Conservation (phyloP, 305 asterid genomes). For the Solanum hybrid region DNA sequence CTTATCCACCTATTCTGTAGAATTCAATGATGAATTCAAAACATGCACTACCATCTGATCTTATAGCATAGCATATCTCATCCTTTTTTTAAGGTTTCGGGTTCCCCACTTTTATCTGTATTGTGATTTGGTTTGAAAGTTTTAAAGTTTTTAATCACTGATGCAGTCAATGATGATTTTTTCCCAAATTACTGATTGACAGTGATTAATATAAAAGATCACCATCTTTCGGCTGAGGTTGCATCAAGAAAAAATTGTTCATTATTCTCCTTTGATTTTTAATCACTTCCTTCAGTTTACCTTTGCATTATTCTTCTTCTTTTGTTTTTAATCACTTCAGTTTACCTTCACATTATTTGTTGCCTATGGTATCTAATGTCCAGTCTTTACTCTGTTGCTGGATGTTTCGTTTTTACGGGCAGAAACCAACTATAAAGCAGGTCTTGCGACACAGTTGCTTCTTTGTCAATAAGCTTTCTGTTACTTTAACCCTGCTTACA, state of each 20-base stretch:
- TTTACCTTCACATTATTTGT: not conserved
- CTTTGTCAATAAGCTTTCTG: constrained; percentile 31
- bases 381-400: constrained; percentile 20
- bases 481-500: constrained; percentile 72
- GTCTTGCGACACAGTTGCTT: constrained; percentile 79
- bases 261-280: not conserved
- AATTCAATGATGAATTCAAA: constrained; percentile 38
- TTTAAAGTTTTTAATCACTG: not conserved
- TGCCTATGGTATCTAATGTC: constrained; percentile 39
- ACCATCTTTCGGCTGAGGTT: constrained; percentile 78
- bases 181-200: constrained; percentile 18
- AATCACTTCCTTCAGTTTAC: not conserved
- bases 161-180: constrained; percentile 36
- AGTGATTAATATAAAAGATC: constrained; percentile 39
- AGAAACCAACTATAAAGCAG: constrained; percentile 27
- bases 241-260: not conserved
- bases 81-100: not conserved
- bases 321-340: not conserved
- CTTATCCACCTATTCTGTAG: constrained; percentile 34
- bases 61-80: constrained; percentile 11
- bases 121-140: not conserved
- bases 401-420: constrained; percentile 35
- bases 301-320: not conserved
- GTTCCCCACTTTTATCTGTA: not conserved
- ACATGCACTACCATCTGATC: constrained; percentile 79